phyloP scores from a whole-genome alignment of 139 green algal genomes.

The Chlorella sorokiniana region DNA sequence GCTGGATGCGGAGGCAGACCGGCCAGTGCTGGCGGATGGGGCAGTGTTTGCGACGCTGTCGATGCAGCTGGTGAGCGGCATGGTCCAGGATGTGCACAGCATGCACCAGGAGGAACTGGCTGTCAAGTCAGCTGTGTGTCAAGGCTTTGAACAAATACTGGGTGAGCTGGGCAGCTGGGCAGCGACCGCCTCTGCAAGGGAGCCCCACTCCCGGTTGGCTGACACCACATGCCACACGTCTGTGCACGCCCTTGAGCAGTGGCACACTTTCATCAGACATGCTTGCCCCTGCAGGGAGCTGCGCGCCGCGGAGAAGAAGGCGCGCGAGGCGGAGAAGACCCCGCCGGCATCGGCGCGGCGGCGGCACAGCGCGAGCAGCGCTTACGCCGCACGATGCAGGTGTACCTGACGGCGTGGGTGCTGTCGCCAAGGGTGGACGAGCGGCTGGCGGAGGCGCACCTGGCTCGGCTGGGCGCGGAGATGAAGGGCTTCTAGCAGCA shows the following conservation, averaged over 20 bases:
- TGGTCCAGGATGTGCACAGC: constrained; percentile 18
- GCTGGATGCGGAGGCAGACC: neutral
- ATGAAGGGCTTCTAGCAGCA: constrained; percentile 25
- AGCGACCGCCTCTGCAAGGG: no score
- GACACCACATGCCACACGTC: no score
- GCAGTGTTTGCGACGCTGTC: constrained; percentile 38
- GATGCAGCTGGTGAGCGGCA: constrained; percentile 3
- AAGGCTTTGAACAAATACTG: constrained; percentile 24
- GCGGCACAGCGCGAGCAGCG: constrained; percentile 8
- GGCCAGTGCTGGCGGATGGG: constrained; percentile 9
- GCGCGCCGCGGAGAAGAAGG: neutral
- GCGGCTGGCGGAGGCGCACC: constrained; percentile 4
- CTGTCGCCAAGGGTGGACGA: constrained; percentile 30
- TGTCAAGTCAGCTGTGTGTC: constrained; percentile 32
- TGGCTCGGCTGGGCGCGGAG: constrained; percentile 24
- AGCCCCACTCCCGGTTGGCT: no score
- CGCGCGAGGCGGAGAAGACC: neutral
- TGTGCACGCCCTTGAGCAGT: no score
- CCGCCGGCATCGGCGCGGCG: neutral
- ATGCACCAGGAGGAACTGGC: constrained; percentile 31
- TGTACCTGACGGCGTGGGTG: constrained; percentile 45
- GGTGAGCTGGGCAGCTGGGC: neutral
- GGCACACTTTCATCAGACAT: neutral
- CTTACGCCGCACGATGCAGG: constrained; percentile 16
- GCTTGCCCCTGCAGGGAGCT: neutral